These are phyloP conservation scores for Lactifluus piperatus DNA, from an alignment of 768 basidiomycete species.

Conservation along the genomic window DNA sequence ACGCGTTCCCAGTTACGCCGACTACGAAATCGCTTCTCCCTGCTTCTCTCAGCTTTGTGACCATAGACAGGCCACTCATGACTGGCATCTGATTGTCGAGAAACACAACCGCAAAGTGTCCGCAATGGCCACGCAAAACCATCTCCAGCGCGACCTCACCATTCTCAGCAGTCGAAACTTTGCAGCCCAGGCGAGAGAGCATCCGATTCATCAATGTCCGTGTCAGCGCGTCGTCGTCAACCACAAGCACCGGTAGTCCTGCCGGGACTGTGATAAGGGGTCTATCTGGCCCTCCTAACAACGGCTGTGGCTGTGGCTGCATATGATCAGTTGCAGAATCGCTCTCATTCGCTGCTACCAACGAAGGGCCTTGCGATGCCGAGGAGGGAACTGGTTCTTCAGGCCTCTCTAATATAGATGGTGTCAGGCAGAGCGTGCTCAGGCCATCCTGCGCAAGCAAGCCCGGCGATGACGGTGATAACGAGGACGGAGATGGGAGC, in stretches of 20 bases:
- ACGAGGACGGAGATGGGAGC: background rate
- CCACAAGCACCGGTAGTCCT: conserved; percentile 61
- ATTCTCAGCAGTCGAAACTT: conserved; percentile 76
- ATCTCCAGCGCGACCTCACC: conserved; percentile 69
- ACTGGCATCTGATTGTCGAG: conserved; percentile 79
- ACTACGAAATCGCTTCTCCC: conserved; percentile 74
- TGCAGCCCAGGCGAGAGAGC: conserved; percentile 69
- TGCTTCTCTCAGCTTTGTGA: conserved; percentile 53
- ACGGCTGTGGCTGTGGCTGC: background rate
- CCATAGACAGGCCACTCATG: conserved; percentile 63
- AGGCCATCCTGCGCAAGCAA: background rate
- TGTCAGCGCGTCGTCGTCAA: conserved; percentile 78
- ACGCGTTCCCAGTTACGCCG: conserved; percentile 56
- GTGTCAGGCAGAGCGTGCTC: background rate
- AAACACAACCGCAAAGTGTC: conserved; percentile 39
- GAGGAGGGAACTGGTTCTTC: background rate
- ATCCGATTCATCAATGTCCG: conserved; percentile 74
- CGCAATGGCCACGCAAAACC: conserved; percentile 39
- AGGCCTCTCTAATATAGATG: background rate
- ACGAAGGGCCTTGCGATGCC: background rate
- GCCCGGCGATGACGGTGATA: background rate
- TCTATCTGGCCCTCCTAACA: conserved; percentile 9
- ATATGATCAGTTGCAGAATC: background rate
- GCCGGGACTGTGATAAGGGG: conserved; percentile 31
- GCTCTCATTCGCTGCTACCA: background rate